Percentiles rank a stretch among this genome's conserved stretches.
These are phyloP conservation scores for Exobasidium rhododendri DNA, from an alignment of 1,284 basidiomycete genomes.

Conservation along the genomic window DNA sequence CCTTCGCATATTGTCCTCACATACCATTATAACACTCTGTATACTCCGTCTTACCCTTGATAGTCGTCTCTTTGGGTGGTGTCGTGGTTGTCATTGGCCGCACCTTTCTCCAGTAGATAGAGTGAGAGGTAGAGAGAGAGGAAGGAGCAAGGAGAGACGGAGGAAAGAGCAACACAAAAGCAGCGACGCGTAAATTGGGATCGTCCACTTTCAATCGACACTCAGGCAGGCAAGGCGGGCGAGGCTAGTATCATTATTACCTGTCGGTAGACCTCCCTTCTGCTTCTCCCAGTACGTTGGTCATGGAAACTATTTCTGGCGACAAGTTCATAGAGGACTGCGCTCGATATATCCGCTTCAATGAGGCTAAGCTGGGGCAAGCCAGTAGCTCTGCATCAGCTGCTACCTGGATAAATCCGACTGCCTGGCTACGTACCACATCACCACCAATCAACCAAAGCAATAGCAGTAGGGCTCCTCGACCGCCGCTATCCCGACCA, in stretches of 20 bases:
- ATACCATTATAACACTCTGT: slow-evolving; percentile 10
- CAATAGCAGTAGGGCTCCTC: background rate
- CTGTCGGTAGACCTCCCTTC: too few relatives aligned
- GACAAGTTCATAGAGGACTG: slow-evolving; percentile 40
- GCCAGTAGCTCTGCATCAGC: background rate
- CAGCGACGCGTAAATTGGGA: too few relatives aligned
- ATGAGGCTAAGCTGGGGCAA: slow-evolving; percentile 39
- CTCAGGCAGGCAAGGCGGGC: too few relatives aligned
- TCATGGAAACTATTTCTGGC: slow-evolving; percentile 34
- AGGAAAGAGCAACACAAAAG: too few relatives aligned
- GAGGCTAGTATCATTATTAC: too few relatives aligned
- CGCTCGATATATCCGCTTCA: slow-evolving; percentile 35
- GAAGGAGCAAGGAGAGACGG: too few relatives aligned
- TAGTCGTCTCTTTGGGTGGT: too few relatives aligned
- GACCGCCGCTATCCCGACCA: slow-evolving; percentile 16
- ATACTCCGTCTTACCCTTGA: slow-evolving; percentile 6
- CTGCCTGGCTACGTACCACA: background rate
- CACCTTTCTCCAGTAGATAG: too few relatives aligned
- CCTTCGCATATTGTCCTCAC: background rate
- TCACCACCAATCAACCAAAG: background rate
- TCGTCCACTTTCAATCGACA: too few relatives aligned
- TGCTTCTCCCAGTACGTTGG: too few relatives aligned
- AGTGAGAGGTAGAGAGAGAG: too few relatives aligned
- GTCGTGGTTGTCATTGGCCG: too few relatives aligned
- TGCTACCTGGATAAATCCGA: slow-evolving; percentile 5